A percentile compares a stretch with the other conserved stretches of the same genome.
phyloP scores from a whole-genome alignment of 1,284 basidiomycete genomes.

The Tylopilus sp. region DNA sequence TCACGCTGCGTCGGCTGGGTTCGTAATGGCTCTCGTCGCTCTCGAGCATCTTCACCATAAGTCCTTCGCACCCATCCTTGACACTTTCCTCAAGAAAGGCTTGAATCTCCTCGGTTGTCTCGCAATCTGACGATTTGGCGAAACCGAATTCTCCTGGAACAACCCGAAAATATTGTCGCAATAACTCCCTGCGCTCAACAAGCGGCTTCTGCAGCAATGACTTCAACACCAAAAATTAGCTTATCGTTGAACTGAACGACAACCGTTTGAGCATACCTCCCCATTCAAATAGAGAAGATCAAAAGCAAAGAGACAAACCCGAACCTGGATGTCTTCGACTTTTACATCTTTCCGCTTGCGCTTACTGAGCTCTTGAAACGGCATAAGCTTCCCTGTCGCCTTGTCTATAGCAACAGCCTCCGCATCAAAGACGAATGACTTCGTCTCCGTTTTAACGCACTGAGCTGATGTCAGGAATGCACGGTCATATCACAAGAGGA shows the following conservation, averaged over 20 bases:
- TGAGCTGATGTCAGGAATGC: constrained; percentile 33
- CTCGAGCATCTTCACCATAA: constrained; percentile 99
- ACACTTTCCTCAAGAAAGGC: constrained; percentile 94
- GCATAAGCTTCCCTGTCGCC: constrained; percentile 79
- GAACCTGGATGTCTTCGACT: constrained; percentile 92
- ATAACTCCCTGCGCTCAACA: constrained; percentile 70
- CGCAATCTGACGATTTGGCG: constrained; percentile 86
- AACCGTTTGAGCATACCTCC: constrained; percentile 52
- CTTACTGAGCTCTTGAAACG: constrained; percentile 95
- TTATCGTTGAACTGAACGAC: neutral
- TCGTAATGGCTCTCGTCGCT: constrained; percentile 91
- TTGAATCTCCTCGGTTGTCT: constrained; percentile 93
- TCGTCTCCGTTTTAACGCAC: constrained; percentile 81
- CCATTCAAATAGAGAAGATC: constrained; percentile 95
- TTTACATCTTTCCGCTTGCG: constrained; percentile 98
- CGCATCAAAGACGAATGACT: constrained; percentile 91
- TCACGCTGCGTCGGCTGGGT: constrained; percentile 90
- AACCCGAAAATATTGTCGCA: constrained; percentile 76
- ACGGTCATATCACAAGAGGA: neutral
- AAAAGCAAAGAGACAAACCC: constrained; percentile 94
- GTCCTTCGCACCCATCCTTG: constrained; percentile 96
- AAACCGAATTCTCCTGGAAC: constrained; percentile 92
- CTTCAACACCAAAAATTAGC: constrained; percentile 35
- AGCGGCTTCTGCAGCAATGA: constrained; percentile 66
- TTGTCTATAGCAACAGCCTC: constrained; percentile 97